Percentiles rank a stretch among this genome's conserved stretches.
Conservation (phyloP, 1,284 basidiomycete genomes). For the Rugosomyces carneus region DNA sequence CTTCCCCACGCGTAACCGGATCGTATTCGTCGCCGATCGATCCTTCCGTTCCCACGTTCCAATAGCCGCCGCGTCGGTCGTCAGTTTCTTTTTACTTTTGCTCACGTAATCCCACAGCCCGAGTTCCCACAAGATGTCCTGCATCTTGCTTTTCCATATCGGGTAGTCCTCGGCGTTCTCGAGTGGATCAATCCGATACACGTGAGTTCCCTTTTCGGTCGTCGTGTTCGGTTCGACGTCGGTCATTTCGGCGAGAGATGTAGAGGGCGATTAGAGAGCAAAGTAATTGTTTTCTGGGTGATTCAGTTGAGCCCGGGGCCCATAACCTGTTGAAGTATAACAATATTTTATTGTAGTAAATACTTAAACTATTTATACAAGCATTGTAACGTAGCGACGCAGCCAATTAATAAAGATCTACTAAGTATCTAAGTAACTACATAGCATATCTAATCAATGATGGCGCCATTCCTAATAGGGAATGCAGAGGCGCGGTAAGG, state of each 20-base stretch:
- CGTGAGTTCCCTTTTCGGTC: neutral
- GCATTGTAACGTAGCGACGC: too few species aligned
- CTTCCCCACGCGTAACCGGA: slow-evolving; percentile 20
- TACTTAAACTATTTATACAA: too few species aligned
- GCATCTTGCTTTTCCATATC: slow-evolving; percentile 27
- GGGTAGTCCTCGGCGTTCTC: slow-evolving; percentile 24
- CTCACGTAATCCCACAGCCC: slow-evolving; percentile 19
- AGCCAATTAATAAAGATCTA: too few species aligned
- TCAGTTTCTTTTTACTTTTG: neutral
- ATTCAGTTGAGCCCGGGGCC: slow-evolving; percentile 15
- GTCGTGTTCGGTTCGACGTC: neutral
- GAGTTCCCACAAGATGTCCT: slow-evolving; percentile 25
- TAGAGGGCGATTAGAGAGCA: neutral
- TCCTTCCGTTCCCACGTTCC: slow-evolving; percentile 20
- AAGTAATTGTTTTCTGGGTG: slow-evolving; percentile 2
- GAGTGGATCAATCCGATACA: slow-evolving; percentile 25
- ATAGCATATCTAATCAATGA: too few species aligned
- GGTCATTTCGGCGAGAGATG: neutral
- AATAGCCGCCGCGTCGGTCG: slow-evolving; percentile 2
- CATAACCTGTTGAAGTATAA: slow-evolving; percentile 20
- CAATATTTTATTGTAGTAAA: too few species aligned
- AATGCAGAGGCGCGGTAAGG: too few species aligned
- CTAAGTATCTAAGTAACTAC: too few species aligned
- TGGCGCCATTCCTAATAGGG: too few species aligned
- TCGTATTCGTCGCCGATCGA: slow-evolving; percentile 20